Evolutionary conservation across 2,329 filamentous ascomycete species (phyloP).

Genomic region (Orbilia oligospora): DNA sequence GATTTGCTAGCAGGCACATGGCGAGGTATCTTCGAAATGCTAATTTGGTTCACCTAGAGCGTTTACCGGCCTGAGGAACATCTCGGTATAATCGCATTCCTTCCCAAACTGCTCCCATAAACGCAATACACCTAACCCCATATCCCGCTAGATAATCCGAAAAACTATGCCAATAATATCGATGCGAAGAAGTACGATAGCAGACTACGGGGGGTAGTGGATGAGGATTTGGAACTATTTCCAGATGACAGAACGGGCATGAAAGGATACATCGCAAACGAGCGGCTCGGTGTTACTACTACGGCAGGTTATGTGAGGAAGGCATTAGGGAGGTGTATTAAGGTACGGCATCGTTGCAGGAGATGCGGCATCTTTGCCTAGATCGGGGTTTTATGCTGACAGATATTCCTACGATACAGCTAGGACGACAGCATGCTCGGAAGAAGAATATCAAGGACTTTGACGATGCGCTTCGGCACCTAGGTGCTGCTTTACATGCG

Average conservation of each 20-base stretch:
- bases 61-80: conserved; percentile 79
- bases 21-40: neutral
- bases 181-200: conserved; percentile 87
- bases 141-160: conserved; percentile 69
- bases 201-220: conserved; percentile 84
- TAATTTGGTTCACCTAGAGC: conserved; percentile 25
- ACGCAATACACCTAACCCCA: conserved; percentile 13
- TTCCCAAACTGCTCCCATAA: neutral
- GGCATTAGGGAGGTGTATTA: conserved; percentile 62
- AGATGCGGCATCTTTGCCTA: neutral
- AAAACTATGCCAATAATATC: conserved; percentile 85
- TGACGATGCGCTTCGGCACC: conserved; percentile 85
- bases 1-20: neutral
- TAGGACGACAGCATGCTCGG: conserved; percentile 81
- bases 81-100: conserved; percentile 72
- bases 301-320: conserved; percentile 71
- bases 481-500: conserved; percentile 91
- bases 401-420: conserved; percentile 72
- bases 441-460: conserved; percentile 80
- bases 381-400: conserved; percentile 6
- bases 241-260: conserved; percentile 85
- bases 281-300: conserved; percentile 88
- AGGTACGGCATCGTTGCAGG: conserved; percentile 13
- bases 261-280: conserved; percentile 99
- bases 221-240: conserved; percentile 77